A percentile compares a stretch with the other conserved stretches of the same genome.
phyloP scores from a whole-genome alignment of 139 green algal species.

The Chara braunii region DNA sequence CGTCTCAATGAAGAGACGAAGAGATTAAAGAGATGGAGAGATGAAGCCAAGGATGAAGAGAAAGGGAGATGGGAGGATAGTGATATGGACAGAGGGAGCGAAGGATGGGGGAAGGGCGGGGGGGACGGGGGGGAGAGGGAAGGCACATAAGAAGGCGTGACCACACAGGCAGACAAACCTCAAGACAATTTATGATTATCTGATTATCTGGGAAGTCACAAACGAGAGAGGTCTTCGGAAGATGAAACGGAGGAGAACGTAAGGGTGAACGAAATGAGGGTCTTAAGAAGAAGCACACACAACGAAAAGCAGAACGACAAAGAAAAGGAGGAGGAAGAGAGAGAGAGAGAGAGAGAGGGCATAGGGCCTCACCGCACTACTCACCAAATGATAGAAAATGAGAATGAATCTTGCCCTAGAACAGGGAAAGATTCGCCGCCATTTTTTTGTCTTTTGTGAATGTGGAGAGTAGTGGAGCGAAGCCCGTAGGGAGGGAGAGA shows the following conservation, averaged over 20 bases:
- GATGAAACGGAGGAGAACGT: constrained; percentile 14
- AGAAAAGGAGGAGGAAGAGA: too few relatives aligned
- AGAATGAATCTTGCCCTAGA: too few relatives aligned
- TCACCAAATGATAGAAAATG: too few relatives aligned
- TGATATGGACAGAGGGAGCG: background rate
- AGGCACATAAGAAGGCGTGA: background rate
- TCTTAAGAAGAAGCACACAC: too few relatives aligned
- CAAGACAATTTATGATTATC: background rate
- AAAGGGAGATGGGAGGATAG: background rate
- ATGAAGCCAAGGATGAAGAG: background rate
- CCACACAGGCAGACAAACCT: background rate
- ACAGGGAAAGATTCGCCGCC: too few relatives aligned
- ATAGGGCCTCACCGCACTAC: too few relatives aligned
- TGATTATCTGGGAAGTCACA: background rate
- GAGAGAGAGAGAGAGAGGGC: too few relatives aligned
- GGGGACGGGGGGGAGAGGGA: background rate
- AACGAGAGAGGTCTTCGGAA: background rate
- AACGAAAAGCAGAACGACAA: too few relatives aligned
- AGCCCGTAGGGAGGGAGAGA: background rate
- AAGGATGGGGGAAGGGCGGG: background rate
- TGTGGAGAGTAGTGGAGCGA: constrained; percentile 12
- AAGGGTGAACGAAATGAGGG: too few relatives aligned
- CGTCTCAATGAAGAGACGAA: too few relatives aligned
- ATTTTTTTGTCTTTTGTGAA: too few relatives aligned
- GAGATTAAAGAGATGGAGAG: too few relatives aligned